phyloP scores from a whole-genome alignment of 2,329 filamentous ascomycete genomes.

The Rasamsonia emersonii region DNA sequence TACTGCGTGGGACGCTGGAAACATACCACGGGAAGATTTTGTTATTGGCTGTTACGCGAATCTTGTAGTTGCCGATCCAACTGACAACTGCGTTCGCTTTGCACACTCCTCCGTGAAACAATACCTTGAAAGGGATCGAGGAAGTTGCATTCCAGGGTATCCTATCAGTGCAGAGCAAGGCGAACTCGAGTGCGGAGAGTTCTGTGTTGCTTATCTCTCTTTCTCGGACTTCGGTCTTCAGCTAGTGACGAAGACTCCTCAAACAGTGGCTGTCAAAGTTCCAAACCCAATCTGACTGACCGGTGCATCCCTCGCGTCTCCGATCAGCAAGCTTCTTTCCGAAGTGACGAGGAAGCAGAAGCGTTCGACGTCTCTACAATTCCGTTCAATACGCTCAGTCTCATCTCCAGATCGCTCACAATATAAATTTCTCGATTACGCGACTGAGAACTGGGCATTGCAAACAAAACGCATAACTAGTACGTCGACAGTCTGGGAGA shows the following conservation, averaged over 20 bases:
- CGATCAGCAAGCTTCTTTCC: conserved; percentile 2
- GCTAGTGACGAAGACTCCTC: conserved; percentile 3
- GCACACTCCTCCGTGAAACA: conserved; percentile 14
- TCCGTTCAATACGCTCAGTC: conserved; percentile 5
- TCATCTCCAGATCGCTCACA: conserved; percentile 5
- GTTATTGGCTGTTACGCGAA: conserved; percentile 16
- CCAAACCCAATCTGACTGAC: conserved; percentile 3
- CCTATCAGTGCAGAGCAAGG: conserved; percentile 6
- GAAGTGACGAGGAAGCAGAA: conserved; percentile 1
- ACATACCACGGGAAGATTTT: conserved; percentile 10
- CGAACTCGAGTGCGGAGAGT: conserved; percentile 12
- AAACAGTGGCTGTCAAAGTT: conserved; percentile 2
- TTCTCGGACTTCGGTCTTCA: conserved; percentile 14
- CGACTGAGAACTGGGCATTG: conserved; percentile 10
- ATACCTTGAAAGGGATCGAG: conserved; percentile 11
- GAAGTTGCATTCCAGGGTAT: conserved; percentile 4
- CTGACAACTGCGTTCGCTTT: conserved; percentile 13
- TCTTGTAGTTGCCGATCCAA: conserved; percentile 12
- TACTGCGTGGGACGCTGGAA: conserved; percentile 9
- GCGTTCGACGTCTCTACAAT: neutral
- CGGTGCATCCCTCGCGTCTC: conserved; percentile 1
- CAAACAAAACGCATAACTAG: conserved; percentile 11
- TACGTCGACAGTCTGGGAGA: conserved; percentile 9
- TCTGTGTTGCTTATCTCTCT: conserved; percentile 15
- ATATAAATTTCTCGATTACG: conserved; percentile 14